Evolutionary conservation across 2,329 filamentous ascomycete genomes (phyloP), one percentile per base, ranked within the genome.

Genomic region (Aspergillus viridinutans): DNA sequence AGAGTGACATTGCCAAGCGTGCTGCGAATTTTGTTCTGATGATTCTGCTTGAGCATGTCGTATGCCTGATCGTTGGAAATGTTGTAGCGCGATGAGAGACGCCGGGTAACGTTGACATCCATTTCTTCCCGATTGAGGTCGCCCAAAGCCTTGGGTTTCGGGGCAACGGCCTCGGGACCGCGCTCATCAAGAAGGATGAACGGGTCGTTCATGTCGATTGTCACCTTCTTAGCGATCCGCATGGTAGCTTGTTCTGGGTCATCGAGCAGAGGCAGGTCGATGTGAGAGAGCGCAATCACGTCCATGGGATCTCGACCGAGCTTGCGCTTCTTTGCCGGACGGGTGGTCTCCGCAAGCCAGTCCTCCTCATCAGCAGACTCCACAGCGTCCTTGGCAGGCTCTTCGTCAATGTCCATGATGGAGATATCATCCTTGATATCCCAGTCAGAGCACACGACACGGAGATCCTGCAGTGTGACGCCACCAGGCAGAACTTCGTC

Each of bases 11-110:
- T 93, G 49, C 92, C 91, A 59, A 99, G 84, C 1, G 91, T 96
- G 53, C 92, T 94, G 64, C 94, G 87, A 59, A 99, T 90, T 75
- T 96, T 97, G 81, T 90, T 92, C 76, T 96, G 91, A 69, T 96
- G 92, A 69, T 97, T 97, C 74, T 96, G 92, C 75, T 97, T 97
- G 48, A 99, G 83, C 58, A 92, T 85, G 69, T 97, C 92, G 72
- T 99, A 99, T 1, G 92, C 92, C 58, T 94, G 89, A 68, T 99
- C 94, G 61, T 97, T 97, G 29, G 92, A 96, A 57, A 95, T 90
- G 70, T 97, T 97, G 81, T 96, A 99, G 45, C 93, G 87, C 64
- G 88, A 85, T 40, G 85, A 85, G 38, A 96, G 82, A 55, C 90
- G 86, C 54, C 88, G 89, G 3, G 87, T 85, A 45, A 91, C 77